Evolutionary conservation across 164 flowering plant genomes (phyloP).

Genomic region (Vitis labrusca): DNA sequence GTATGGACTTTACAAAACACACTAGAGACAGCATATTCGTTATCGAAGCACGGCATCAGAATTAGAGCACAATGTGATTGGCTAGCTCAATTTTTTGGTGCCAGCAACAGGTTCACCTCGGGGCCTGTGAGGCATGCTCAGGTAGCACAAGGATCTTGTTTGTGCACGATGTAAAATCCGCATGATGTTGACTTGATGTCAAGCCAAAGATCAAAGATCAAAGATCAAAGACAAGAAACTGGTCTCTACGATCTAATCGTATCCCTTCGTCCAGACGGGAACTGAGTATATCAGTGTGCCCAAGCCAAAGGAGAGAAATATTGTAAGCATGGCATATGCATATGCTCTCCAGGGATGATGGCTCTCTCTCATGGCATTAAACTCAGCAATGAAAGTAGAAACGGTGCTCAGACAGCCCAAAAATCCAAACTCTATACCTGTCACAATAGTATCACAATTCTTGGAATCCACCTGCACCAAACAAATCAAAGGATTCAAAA

Average conservation of each 20-base stretch:
- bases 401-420: slow-evolving; percentile 93
- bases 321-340: slow-evolving; percentile 56
- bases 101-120: background rate
- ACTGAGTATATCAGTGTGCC: slow-evolving; percentile 70
- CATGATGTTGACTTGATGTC: too few relatives aligned
- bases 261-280: slow-evolving; percentile 63
- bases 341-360: slow-evolving; percentile 71
- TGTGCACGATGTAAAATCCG: too few relatives aligned
- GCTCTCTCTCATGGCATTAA: slow-evolving; percentile 73
- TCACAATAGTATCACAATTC: slow-evolving; percentile 46
- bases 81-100: background rate
- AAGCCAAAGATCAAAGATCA: too few relatives aligned
- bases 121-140: background rate
- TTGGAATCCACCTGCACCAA: slow-evolving; percentile 58
- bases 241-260: slow-evolving; percentile 6
- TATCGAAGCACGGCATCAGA: too few relatives aligned
- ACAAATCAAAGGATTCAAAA: too few relatives aligned
- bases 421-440: slow-evolving; percentile 77
- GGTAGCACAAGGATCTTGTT: background rate
- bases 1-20: too few relatives aligned
- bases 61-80: too few relatives aligned
- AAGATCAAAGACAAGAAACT: background rate
- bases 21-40: too few relatives aligned
- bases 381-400: slow-evolving; percentile 88
- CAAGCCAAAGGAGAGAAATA: slow-evolving; percentile 54